Conservation (phyloP, 257 asterid species). For the Striga asiatica region DNA sequence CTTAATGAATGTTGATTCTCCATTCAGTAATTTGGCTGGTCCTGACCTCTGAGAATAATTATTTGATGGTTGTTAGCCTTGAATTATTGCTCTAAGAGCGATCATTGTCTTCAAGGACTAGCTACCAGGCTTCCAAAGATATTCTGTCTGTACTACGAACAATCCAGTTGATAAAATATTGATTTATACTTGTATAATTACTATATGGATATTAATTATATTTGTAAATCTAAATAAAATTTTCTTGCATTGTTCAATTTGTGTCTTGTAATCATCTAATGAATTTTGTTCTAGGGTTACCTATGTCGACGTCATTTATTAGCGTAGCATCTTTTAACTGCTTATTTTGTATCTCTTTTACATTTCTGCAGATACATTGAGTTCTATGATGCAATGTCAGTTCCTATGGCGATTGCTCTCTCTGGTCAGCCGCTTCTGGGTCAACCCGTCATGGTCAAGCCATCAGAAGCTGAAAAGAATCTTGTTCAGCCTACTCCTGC, state of each 20-base stretch:
- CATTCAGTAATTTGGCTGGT: not conserved
- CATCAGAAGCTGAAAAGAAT: slow-evolving; percentile 79
- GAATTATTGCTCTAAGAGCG: not conserved
- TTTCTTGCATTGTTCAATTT: slow-evolving; percentile 1
- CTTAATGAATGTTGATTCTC: not conserved
- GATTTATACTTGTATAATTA: too few species aligned
- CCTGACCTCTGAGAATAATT: not conserved
- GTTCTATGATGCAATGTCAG: slow-evolving; percentile 56
- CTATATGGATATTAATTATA: too few species aligned
- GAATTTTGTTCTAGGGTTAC: not conserved
- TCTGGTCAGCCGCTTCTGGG: slow-evolving; percentile 71
- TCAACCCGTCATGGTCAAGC: slow-evolving; percentile 63
- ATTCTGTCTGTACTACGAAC: not conserved
- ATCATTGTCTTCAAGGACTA: not conserved
- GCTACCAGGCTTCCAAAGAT: not conserved
- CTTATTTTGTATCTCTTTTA: not conserved
- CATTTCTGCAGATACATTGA: slow-evolving; percentile 48
- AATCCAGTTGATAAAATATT: not conserved
- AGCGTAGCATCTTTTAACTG: too few species aligned
- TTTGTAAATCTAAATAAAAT: not conserved
- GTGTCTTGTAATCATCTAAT: not conserved
- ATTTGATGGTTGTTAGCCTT: not conserved
- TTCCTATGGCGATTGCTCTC: slow-evolving; percentile 72
- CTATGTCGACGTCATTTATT: not conserved
- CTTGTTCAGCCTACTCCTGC: slow-evolving; percentile 54